Evolutionary conservation across 164 flowering plant species (phyloP), one percentile per base, ranked within the genome.

Genomic region (Nymphaea thermarum): DNA sequence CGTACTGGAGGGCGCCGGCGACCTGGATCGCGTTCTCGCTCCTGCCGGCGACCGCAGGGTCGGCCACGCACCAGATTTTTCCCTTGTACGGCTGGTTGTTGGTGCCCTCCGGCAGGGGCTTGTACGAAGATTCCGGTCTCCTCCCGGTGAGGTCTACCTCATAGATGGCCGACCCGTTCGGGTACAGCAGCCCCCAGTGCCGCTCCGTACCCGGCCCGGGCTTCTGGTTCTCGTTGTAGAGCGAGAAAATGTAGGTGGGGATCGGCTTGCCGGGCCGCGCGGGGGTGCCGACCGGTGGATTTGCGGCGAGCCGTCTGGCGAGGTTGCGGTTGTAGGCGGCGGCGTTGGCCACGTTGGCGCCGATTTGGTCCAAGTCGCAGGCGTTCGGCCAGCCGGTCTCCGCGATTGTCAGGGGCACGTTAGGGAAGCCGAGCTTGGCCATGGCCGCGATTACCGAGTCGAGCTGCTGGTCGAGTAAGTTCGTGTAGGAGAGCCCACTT

Each of bases 361-460:
- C 99, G 17, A 85, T 81, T 65, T 93, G 86, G 72, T 91, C 96
- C 25, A 79, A 3, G 64, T 90, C 93, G 15, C 98, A 96, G 15
- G 64, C 80, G 18, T 77, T 84, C 43, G 99, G 98, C 98, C 98
- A 94, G 2, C 98, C 99, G 3, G 99, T 94, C 69, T 94, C 96
- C 2, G 96, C 79, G 16, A 94, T 77, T 14, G 70, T 80, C 0
- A 91, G 15, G 64, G 84, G 82, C 6, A 87, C 66, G n/a, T 73
- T 64, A 14, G 79, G 72, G 67, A 70, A 86, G 18, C 97, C 97
- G 59, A 88, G 71, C 8, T 75, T 77, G 16, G 67, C 61, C 92
- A 90, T 87, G 4, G 98, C 97, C 75, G 79, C 84, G 68, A 71
- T 36, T 1, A 86, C 80, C 3, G 98, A 79, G 77, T 94, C 99